A percentile compares a stretch with the other conserved stretches of the same genome.
These are phyloP conservation scores for Brachypodium distachyon DNA, from an alignment of 202 grass and related monocot species.

Conservation along the genomic window DNA sequence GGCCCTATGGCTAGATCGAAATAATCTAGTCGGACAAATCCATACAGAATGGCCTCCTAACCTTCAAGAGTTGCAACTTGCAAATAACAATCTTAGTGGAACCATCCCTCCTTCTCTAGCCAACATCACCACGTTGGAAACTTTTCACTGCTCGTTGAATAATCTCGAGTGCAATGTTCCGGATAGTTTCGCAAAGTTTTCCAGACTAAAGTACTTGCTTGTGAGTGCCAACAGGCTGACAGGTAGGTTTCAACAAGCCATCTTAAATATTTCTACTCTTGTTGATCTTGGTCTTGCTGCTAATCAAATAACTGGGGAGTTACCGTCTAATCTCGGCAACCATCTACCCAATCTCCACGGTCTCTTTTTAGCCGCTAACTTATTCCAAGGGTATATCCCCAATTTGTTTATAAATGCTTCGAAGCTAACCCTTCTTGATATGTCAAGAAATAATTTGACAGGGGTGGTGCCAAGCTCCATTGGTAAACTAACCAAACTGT, in stretches of 20 bases:
- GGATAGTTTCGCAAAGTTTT: background rate
- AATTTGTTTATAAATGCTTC: slow-evolving; percentile 10
- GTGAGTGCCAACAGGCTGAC: background rate
- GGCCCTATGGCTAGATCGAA: background rate
- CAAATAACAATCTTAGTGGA: slow-evolving; percentile 10
- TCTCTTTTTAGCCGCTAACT: background rate
- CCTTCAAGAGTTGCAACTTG: background rate
- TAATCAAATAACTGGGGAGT: background rate
- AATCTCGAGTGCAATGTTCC: slow-evolving; percentile 16
- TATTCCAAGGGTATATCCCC: slow-evolving; percentile 19
- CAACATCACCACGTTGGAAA: background rate
- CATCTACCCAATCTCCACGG: background rate
- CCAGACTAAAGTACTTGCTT: background rate
- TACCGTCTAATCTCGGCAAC: slow-evolving; percentile 2
- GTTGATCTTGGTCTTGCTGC: background rate
- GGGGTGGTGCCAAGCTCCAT: background rate
- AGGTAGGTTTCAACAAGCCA: slow-evolving; percentile 17
- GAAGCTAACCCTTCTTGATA: background rate
- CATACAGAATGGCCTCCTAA: background rate
- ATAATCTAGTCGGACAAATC: slow-evolving; percentile 14
- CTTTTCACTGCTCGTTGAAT: background rate
- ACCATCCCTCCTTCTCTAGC: slow-evolving; percentile 17
- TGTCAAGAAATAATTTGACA: background rate
- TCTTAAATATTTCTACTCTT: slow-evolving; percentile 30
- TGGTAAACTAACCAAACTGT: background rate